phyloP scores from a whole-genome alignment of 23 red algal species.

The Cyanidium caldarium region DNA sequence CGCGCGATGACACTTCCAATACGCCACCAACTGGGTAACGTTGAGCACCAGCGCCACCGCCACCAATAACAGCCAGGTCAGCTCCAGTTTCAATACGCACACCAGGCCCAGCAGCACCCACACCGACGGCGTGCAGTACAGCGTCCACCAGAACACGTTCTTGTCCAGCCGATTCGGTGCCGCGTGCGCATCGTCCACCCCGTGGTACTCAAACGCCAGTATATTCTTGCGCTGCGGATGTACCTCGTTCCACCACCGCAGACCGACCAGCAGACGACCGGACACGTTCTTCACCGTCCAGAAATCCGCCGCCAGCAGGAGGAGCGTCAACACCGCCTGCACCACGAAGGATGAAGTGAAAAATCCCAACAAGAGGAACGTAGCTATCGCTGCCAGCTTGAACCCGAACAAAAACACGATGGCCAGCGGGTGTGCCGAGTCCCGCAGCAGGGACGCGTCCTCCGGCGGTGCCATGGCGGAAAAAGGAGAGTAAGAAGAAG shows the following conservation, averaged over 20 bases:
- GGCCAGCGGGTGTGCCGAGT: no score
- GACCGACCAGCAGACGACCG: conserved; percentile 67
- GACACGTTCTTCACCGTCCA: conserved; percentile 99
- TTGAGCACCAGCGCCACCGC: conserved; percentile 61
- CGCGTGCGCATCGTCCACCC: background rate
- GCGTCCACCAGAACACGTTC: conserved; percentile 92
- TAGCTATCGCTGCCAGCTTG: conserved; percentile 33
- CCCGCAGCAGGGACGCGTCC: no score
- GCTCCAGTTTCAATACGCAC: conserved; percentile 78
- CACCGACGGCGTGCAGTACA: conserved; percentile 58
- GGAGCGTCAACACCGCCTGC: conserved; percentile 84
- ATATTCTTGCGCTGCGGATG: conserved; percentile 41
- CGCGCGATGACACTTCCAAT: conserved; percentile 38
- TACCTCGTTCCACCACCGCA: conserved; percentile 96
- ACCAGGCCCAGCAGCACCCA: conserved; percentile 83
- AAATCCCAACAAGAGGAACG: conserved; percentile 62
- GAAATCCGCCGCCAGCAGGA: conserved; percentile 83
- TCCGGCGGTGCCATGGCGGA: no score
- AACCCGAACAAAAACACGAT: no score
- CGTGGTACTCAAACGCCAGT: background rate
- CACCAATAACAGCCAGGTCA: conserved; percentile 72
- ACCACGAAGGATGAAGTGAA: conserved; percentile 83
- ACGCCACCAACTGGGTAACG: conserved; percentile 61
- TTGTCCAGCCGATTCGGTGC: conserved; percentile 63
- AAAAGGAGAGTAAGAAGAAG: no score